Evolutionary conservation across 1,284 basidiomycete species (phyloP).

Genomic region (Acaromyces ingoldii): DNA sequence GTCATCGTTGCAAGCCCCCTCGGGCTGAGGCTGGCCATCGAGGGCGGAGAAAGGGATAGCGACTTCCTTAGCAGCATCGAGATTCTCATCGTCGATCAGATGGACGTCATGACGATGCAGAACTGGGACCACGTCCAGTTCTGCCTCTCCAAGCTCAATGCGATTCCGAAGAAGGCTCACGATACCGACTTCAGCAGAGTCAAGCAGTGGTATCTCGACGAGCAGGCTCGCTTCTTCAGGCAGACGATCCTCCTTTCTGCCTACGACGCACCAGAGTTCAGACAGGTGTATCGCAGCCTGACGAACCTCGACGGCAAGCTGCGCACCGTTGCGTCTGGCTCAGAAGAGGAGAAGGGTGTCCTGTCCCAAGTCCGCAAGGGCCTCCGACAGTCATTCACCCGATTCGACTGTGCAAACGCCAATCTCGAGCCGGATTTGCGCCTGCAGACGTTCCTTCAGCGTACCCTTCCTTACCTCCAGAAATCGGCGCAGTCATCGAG

Average conservation of each 20-base stretch:
- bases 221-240: constrained; percentile 69
- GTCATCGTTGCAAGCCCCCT: constrained; percentile 88
- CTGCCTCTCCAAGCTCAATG: constrained; percentile 75
- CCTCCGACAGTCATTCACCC: constrained; percentile 61
- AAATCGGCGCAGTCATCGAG: constrained; percentile 86
- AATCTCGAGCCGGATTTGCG: constrained; percentile 80
- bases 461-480: constrained; percentile 72
- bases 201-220: constrained; percentile 95
- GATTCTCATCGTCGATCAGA: constrained; percentile 83
- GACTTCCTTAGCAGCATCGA: constrained; percentile 94
- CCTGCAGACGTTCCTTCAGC: constrained; percentile 77
- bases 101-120: constrained; percentile 92
- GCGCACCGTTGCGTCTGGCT: constrained; percentile 15
- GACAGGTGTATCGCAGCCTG: constrained; percentile 70
- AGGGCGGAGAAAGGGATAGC: constrained; percentile 82
- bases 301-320: constrained; percentile 81
- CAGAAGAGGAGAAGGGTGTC: constrained; percentile 12
- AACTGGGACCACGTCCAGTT: constrained; percentile 98
- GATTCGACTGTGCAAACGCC: constrained; percentile 68
- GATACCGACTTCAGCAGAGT: constrained; percentile 94
- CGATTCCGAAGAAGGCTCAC: constrained; percentile 83
- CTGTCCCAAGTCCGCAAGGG: constrained; percentile 26
- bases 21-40: constrained; percentile 82
- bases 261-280: constrained; percentile 82
- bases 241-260: constrained; percentile 84